Evolutionary conservation across 2,329 filamentous ascomycete species (phyloP), one percentile per base, ranked within the genome.

Genomic region (Fusarium sp.): DNA sequence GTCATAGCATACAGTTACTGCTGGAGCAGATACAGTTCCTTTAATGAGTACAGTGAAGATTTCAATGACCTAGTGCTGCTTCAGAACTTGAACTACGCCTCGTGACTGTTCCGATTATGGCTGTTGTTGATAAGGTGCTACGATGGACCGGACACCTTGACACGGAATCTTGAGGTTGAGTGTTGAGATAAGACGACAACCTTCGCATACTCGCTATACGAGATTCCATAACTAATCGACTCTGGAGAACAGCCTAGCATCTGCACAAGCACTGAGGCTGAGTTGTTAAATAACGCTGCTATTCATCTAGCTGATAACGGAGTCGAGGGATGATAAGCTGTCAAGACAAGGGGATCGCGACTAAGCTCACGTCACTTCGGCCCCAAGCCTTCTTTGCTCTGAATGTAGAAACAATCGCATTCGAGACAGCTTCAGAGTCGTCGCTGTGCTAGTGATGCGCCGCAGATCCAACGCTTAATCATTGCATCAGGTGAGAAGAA

Each of bases 21-120:
- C 11, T 18, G 16, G 5, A 10, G 29, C 16, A 11, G 3, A 19
- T 10, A 15, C 9, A 15, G 11, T 42, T 33, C 3, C 14, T 29
- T 41, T 9, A 15, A 4, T 10, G 4, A 25, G 6, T 5, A 14
- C 1, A 19, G 29, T 11, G 7, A 6, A 18, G 2, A 2, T 4
- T n/a, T 10, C 2, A 16, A 25, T 6, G 14, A 4, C 14, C 31
- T 12, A 10, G 12, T 18, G 5, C 15, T 31, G n/a, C 23, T 7
- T 8, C 21, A 19, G n/a, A 19, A 27, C 3, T 25, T 42, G 19
- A 27, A 23, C 7, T 16, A 18, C 14, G 12, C 14, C 29, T 38
- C 18, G 21, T 29, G 5, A 14, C 5, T 38, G 10, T 19, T 11
- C 3, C 15, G 7, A 39, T 31, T 5, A 18, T n/a, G 35, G 31